Conservation (phyloP, 2,329 filamentous ascomycete species). For the Aspergillus awamori region DNA sequence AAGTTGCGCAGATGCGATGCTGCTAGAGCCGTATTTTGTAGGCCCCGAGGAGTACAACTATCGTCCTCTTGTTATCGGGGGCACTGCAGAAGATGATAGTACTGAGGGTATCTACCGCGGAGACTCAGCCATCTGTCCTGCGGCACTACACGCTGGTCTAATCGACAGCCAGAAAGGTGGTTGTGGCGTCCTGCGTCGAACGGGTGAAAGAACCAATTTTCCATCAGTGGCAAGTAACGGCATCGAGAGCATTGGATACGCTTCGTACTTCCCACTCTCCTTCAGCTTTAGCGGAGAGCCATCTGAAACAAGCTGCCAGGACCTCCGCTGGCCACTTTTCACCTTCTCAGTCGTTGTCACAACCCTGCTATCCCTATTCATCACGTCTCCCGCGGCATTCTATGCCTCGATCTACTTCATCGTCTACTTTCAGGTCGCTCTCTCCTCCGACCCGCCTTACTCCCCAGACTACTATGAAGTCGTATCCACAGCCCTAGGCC, state of each 20-base stretch:
- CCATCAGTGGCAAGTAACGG: constrained; percentile 50
- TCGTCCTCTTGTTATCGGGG: constrained; percentile 58
- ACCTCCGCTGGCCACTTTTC: constrained; percentile 62
- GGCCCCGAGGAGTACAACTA: constrained; percentile 60
- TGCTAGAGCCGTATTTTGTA: constrained; percentile 61
- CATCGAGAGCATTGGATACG: constrained; percentile 57
- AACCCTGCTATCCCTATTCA: constrained; percentile 58
- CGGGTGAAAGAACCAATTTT: constrained; percentile 55
- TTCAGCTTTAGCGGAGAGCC: constrained; percentile 54
- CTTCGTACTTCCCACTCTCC: constrained; percentile 61
- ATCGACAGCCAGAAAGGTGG: constrained; percentile 58
- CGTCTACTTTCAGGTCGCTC: constrained; percentile 63
- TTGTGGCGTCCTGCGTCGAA: constrained; percentile 58
- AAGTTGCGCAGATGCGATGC: constrained; percentile 55
- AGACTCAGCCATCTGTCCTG: constrained; percentile 64
- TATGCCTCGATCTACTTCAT: constrained; percentile 58
- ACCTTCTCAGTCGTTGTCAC: constrained; percentile 59
- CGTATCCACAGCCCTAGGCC: constrained; percentile 57
- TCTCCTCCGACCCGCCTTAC: constrained; percentile 62
- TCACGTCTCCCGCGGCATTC: constrained; percentile 58
- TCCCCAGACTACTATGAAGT: constrained; percentile 58
- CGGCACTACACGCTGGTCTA: constrained; percentile 63
- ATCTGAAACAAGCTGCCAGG: constrained; percentile 45
- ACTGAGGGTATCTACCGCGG: constrained; percentile 57
- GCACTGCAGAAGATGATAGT: constrained; percentile 45